phyloP scores from a whole-genome alignment of 2,329 filamentous ascomycete genomes.

The Cryphonectria naterciae region DNA sequence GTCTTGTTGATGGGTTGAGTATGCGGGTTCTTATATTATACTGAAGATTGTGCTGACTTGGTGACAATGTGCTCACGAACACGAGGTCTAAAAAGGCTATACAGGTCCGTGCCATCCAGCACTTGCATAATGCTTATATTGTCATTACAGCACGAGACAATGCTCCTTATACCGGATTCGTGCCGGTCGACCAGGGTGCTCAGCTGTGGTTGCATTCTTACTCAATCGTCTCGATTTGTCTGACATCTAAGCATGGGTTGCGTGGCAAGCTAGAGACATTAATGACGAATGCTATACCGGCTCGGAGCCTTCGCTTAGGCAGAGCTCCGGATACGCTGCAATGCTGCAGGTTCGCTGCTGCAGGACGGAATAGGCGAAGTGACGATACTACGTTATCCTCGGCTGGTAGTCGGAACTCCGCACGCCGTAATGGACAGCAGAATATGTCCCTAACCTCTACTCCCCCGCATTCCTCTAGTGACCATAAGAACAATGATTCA shows the following conservation, averaged over 20 bases:
- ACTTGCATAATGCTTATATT: neutral
- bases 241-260: neutral
- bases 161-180: neutral
- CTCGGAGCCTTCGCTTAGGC: neutral
- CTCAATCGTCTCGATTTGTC: neutral
- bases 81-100: neutral
- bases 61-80: neutral
- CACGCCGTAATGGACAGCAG: neutral
- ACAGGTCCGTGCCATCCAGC: neutral
- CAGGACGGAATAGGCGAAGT: neutral
- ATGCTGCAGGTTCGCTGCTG: neutral
- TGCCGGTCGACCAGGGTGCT: neutral
- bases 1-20: neutral
- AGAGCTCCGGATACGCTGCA: conserved; percentile 2
- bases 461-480: neutral
- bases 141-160: neutral
- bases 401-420: neutral
- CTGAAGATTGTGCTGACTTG: neutral
- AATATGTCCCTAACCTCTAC: neutral
- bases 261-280: neutral
- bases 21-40: conserved; percentile 8
- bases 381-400: neutral
- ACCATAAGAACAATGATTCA: neutral
- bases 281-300: neutral
- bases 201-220: conserved; percentile 1